Conservation (phyloP, 2,329 filamentous ascomycete species). For the Diaporthe ilicicola region DNA sequence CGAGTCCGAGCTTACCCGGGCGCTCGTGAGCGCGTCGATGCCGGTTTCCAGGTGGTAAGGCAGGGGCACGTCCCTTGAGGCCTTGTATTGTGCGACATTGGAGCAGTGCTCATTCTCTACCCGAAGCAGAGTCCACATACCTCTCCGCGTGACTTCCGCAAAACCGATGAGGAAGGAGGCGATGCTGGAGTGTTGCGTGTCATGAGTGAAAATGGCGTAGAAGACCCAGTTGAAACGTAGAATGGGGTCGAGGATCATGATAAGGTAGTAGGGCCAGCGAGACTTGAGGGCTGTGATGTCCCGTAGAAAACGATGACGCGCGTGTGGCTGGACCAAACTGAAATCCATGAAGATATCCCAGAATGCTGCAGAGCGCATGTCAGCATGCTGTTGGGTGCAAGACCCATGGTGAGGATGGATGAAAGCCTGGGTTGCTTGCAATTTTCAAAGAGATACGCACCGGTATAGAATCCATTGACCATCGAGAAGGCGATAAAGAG, state of each 20-base stretch:
- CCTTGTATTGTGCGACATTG: conserved; percentile 90
- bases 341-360: conserved; percentile 99
- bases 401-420: not conserved
- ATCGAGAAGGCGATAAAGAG: conserved; percentile 82
- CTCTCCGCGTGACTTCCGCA: conserved; percentile 82
- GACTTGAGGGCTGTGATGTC: conserved; percentile 82
- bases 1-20: conserved; percentile 48
- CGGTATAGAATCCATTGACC: conserved; percentile 86
- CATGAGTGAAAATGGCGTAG: conserved; percentile 83
- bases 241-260: conserved; percentile 84
- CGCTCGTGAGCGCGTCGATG: conserved; percentile 41
- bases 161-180: conserved; percentile 82
- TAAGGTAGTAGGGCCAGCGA: conserved; percentile 84
- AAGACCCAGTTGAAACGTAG: conserved; percentile 95
- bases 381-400: conserved; percentile 6
- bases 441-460: conserved; percentile 52
- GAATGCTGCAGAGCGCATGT: conserved; percentile 59
- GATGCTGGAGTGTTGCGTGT: conserved; percentile 83
- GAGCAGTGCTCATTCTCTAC: conserved; percentile 98
- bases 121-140: conserved; percentile 90
- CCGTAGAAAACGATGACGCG: conserved; percentile 74
- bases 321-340: conserved; percentile 82
- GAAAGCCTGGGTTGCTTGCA: not conserved
- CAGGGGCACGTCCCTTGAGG: conserved; percentile 84
- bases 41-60: conserved; percentile 74